phyloP scores from a whole-genome alignment of 192 early-diverging fungal species.

The Coemansia sp. region DNA sequence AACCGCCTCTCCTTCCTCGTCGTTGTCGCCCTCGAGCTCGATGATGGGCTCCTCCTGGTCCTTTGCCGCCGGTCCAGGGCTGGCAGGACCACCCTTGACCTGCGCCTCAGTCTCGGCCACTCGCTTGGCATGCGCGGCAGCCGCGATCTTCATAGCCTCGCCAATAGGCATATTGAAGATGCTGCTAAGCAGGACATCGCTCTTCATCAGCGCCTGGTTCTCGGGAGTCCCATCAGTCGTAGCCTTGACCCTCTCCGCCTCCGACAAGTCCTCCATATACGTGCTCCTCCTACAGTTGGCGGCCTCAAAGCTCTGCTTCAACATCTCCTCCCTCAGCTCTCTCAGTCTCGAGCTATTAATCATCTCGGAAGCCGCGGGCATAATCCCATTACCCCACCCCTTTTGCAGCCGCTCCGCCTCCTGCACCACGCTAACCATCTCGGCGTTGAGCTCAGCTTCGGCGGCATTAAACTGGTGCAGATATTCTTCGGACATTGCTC shows the following conservation, averaged over 20 bases:
- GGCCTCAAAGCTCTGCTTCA: constrained; percentile 44
- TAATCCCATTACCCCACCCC: constrained; percentile 86
- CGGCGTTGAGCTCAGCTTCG: constrained; percentile 78
- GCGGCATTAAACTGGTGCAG: constrained; percentile 74
- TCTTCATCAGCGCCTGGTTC: constrained; percentile 46
- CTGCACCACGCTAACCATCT: constrained; percentile 77
- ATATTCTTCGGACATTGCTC: constrained; percentile 83
- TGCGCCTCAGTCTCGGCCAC: constrained; percentile 57
- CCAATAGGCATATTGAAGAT: constrained; percentile 57
- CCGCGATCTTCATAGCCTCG: constrained; percentile 47
- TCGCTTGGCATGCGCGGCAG: constrained; percentile 41
- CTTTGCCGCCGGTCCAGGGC: constrained; percentile 9
- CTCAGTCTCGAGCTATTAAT: constrained; percentile 67
- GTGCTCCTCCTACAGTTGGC: constrained; percentile 33
- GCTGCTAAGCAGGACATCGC: constrained; percentile 48
- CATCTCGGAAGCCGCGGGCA: constrained; percentile 80
- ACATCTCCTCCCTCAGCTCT: constrained; percentile 55
- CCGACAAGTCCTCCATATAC: constrained; percentile 47
- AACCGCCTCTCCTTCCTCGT: constrained; percentile 39
- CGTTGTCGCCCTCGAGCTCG: constrained; percentile 34
- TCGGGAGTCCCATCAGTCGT: constrained; percentile 60
- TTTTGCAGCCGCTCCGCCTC: constrained; percentile 80
- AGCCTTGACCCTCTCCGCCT: constrained; percentile 57
- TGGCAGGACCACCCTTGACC: constrained; percentile 11
- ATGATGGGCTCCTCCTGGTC: constrained; percentile 48